Evolutionary conservation across 768 basidiomycete species (phyloP), one percentile per base, ranked within the genome.

Genomic region (Candolleomyces eurysporus): DNA sequence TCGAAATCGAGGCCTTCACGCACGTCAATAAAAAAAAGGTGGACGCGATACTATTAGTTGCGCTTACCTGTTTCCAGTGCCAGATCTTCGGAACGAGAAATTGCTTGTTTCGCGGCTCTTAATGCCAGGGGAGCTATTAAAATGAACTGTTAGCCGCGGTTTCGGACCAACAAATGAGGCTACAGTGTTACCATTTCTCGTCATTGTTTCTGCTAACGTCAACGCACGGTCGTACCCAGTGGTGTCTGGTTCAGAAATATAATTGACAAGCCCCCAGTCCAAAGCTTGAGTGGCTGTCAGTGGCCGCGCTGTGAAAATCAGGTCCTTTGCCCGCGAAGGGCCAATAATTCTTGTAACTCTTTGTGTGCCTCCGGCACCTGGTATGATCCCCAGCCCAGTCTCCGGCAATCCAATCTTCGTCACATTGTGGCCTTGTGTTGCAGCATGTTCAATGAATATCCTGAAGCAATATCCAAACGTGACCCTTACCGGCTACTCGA

Each of bases 401-500:
- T 96, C 94, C 1, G 95, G 94, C 8, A 98, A 76, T 7, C 94
- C 93, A 53, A 98, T 90, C 75, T 94, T 94, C 57, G 88, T 87
- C 46, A 92, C 93, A 58, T 73, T 70, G 64, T 83, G 78, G 1
- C 82, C 89, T 91, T 36, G 36, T 8, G 36, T 36, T 66, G 11
- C 56, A 43, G 55, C 56, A 56, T 39, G 32, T 40, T 19, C 40
- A 16, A 42, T 57, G 11, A 51, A 17, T 30, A 48, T 43, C n/a
- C 22, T 45, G 21, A 21, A 22, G 19, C 22, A 42, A 39, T 11
- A 55, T 31, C 40, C 32, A 45, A 54, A 49, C n/a, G 13, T 42
- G 45, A 9, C 11, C 40, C 80, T 60, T 73, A 94, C 94, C 92
- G 62, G 90, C 94, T 30, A 96, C 88, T 39, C 95, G 85, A 68